These are phyloP conservation scores for Aspergillus novoparasiticus DNA, from an alignment of 2,329 filamentous ascomycete species.

Conservation along the genomic window DNA sequence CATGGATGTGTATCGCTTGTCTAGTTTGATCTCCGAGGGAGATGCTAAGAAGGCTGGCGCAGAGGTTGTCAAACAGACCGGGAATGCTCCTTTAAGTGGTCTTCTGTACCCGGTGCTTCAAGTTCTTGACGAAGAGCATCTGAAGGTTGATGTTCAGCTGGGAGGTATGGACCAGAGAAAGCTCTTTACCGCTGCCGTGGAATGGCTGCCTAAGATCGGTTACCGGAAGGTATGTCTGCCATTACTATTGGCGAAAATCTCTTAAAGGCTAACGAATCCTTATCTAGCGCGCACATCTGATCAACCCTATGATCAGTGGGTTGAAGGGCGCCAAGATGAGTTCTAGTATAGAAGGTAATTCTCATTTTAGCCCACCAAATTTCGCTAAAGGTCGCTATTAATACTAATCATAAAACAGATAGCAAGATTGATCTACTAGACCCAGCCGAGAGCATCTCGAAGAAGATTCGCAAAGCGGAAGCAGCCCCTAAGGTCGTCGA, in stretches of 20 bases:
- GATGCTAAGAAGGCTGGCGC: constrained; percentile 88
- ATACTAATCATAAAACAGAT: constrained; percentile 29
- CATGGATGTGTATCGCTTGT: constrained; percentile 85
- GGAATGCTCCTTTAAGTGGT: constrained; percentile 72
- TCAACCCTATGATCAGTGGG: constrained; percentile 90
- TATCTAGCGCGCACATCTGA: constrained; percentile 65
- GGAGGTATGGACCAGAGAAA: constrained; percentile 61
- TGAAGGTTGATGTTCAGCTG: constrained; percentile 86
- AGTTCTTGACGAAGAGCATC: constrained; percentile 85
- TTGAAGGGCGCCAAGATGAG: constrained; percentile 85
- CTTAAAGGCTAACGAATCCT: constrained; percentile 15
- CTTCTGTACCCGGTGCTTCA: constrained; percentile 87
- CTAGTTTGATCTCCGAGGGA: constrained; percentile 61
- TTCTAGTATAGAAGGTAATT: constrained; percentile 59
- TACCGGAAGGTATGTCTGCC: constrained; percentile 63
- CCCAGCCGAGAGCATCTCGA: constrained; percentile 68
- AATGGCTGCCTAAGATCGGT: constrained; percentile 81
- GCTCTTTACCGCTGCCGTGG: constrained; percentile 63
- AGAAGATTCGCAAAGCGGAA: constrained; percentile 85
- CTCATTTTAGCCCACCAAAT: neutral
- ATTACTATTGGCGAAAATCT: neutral
- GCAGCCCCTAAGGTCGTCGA: constrained; percentile 75
- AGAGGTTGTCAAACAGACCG: constrained; percentile 91
- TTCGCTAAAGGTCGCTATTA: neutral
- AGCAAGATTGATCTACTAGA: constrained; percentile 86